These are phyloP conservation scores for Xylaria sp. DNA, from an alignment of 2,329 filamentous ascomycete species.

Conservation along the genomic window DNA sequence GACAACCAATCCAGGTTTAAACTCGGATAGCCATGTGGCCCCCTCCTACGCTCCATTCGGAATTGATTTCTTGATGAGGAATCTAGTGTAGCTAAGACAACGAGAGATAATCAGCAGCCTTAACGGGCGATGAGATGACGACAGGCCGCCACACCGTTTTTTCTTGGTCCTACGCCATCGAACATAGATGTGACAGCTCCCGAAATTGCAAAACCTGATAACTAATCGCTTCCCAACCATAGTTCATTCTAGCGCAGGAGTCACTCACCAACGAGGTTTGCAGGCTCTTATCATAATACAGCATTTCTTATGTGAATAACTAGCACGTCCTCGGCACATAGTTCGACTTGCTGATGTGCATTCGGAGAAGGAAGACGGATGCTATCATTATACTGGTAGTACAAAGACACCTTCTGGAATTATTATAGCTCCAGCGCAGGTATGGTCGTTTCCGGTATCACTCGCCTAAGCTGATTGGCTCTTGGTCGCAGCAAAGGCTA, in stretches of 20 bases:
- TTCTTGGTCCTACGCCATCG: slow-evolving; percentile 14
- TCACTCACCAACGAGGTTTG: background rate
- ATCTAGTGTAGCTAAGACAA: slow-evolving; percentile 20
- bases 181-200: slow-evolving; percentile 13
- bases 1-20: slow-evolving; percentile 31
- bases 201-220: slow-evolving; percentile 14
- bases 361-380: background rate
- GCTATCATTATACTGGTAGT: slow-evolving; percentile 16
- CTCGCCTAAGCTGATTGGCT: slow-evolving; percentile 21
- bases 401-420: slow-evolving; percentile 33
- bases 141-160: slow-evolving; percentile 23
- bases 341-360: slow-evolving; percentile 20
- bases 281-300: background rate
- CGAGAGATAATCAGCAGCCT: slow-evolving; percentile 25
- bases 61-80: slow-evolving; percentile 33
- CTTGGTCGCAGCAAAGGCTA: slow-evolving; percentile 16
- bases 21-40: slow-evolving; percentile 36
- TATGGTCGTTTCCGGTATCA: slow-evolving; percentile 22
- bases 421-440: slow-evolving; percentile 24
- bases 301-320: background rate
- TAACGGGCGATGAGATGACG: slow-evolving; percentile 20
- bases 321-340: background rate
- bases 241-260: background rate
- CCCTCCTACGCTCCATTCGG: slow-evolving; percentile 26
- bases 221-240: background rate